Evolutionary conservation across 2,329 filamentous ascomycete species (phyloP).

Genomic region (Pseudocercospora crystallina): DNA sequence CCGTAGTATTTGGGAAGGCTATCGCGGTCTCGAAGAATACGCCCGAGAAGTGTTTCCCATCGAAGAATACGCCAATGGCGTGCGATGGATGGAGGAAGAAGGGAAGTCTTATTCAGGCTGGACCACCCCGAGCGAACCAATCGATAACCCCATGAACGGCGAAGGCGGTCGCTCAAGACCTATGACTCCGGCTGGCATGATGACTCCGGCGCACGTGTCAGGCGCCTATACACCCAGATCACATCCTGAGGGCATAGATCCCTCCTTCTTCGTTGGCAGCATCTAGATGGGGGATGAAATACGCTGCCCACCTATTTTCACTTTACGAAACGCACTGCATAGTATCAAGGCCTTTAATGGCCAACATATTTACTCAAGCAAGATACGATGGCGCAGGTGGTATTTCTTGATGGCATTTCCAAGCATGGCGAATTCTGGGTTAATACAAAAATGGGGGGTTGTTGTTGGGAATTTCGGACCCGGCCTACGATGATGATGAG

Average conservation of each 20-base stretch:
- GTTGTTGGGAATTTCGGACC: not conserved
- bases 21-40: constrained; percentile 88
- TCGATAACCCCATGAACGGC: constrained; percentile 18
- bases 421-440: not conserved
- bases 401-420: constrained; percentile 7
- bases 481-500: too few species aligned
- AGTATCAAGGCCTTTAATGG: not conserved
- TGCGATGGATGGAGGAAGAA: constrained; percentile 80
- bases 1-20: constrained; percentile 84
- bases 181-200: constrained; percentile 28
- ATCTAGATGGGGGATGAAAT: constrained; percentile 16
- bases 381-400: constrained; percentile 1
- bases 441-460: not conserved
- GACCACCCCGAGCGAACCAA: constrained; percentile 23
- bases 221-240: constrained; percentile 34
- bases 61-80: constrained; percentile 89
- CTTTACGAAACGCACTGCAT: not conserved
- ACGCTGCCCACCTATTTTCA: not conserved
- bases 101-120: constrained; percentile 19
- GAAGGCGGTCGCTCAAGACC: constrained; percentile 23
- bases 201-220: constrained; percentile 28
- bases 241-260: constrained; percentile 31
- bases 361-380: not conserved
- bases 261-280: constrained; percentile 35
- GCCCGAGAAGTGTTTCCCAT: constrained; percentile 90